Base-by-base conservation (phyloP, 257 asterid species). In the Gardenia jasminoides region DNA sequence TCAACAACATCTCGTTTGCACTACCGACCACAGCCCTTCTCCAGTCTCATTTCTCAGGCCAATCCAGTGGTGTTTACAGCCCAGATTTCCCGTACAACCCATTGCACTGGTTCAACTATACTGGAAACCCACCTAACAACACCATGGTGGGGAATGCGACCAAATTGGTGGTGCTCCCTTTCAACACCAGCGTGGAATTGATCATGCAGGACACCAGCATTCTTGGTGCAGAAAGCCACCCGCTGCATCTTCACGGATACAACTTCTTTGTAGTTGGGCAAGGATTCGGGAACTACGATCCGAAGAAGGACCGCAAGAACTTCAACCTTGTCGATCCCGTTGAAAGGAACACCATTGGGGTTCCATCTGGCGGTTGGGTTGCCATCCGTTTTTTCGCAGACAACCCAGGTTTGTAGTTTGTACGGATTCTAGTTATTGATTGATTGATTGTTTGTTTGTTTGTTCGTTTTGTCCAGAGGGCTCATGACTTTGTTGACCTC, bases 351-450 rank as follows among this genome's bases (percentile, higher is more conserved):
- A 91, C 96, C 1, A 78, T 91, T 1, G 94, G 90, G 4, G 92
- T 91, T 26, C 92, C 96, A 0, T 65, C 91, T 2, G 93, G 92
- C 17, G 96, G 96, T 6, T 89, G 96, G 96, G 90, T 86, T 77
- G 93, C 90, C 52, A 88, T 91, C 44, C 82, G 92, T 5, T 89
- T 91, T 79, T 76, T 87, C 7, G 92, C 93, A 0, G 91, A 91
- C 36, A 91, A 89, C 87, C 96, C 96, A 83, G 96, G 93, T 91
- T 24, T 24, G 22, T n/a, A 36, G 0, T 20, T 12, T 58, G 3
- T 52, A 52, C 16, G 59, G 16, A 17, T 4, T 16, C 6, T 52
- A 36, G 41, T 52, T 0, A 17, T 52, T 52, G 59, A 17, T 16
- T 52, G 24, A 52, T 46, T n/a, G n/a, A n/a, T n/a, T n/a, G n/a